Evolutionary conservation across 768 basidiomycete species (phyloP).

Genomic region (Omphalotus guepiniiformis): DNA sequence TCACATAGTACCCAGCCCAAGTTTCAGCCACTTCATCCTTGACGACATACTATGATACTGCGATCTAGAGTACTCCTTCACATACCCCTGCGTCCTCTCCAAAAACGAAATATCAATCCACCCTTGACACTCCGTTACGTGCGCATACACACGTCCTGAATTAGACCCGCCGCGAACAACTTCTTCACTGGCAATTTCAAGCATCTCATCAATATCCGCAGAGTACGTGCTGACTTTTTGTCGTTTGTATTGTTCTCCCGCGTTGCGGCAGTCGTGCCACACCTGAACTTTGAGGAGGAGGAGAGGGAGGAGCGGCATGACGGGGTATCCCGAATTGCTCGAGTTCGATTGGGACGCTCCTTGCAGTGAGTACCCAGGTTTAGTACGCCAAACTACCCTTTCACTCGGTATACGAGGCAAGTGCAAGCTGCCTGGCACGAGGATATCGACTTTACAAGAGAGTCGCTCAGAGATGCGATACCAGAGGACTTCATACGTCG

Average conservation of each 20-base stretch:
- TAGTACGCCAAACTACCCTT: constrained; percentile 5
- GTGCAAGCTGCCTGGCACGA: constrained; percentile 23
- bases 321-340: no score
- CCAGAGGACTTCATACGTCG: constrained; percentile 5
- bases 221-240: constrained; percentile 23
- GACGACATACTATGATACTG: no score
- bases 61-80: no score
- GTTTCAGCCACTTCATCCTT: no score
- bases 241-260: constrained; percentile 18
- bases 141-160: no score
- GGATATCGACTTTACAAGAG: constrained; percentile 28
- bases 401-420: constrained; percentile 16
- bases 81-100: no score
- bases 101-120: no score
- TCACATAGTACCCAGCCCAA: no score
- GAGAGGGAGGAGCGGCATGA: constrained; percentile 25
- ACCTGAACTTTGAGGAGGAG: constrained; percentile 29
- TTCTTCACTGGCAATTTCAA: constrained; percentile 15
- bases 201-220: constrained; percentile 21
- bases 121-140: no score
- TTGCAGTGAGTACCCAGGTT: constrained; percentile 9
- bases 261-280: constrained; percentile 22
- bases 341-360: no score
- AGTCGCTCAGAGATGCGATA: neutral
- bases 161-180: no score